Conservation (phyloP, 148 eudicot species). For the Rhododendron molle region DNA sequence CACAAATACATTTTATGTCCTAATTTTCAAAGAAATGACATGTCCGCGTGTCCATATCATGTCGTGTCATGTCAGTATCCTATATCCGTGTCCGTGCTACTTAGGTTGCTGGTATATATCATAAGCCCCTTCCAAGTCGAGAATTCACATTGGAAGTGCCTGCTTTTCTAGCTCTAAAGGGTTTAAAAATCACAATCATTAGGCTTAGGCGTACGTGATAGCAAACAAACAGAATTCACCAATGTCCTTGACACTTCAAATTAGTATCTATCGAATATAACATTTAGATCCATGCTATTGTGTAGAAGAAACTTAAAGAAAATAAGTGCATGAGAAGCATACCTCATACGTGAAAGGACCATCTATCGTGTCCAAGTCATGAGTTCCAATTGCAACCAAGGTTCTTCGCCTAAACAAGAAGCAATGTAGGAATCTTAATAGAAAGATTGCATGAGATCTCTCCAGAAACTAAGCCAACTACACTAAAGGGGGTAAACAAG, state of each 20-base stretch:
- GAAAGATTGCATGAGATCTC: background rate
- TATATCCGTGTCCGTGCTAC: background rate
- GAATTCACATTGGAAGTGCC: background rate
- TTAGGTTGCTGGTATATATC: background rate
- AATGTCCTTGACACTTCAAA: background rate
- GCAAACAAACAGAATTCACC: background rate
- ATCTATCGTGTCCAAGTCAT: slow-evolving; percentile 88
- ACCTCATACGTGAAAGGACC: slow-evolving; percentile 99
- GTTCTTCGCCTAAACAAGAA: slow-evolving; percentile 68
- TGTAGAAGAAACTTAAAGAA: background rate
- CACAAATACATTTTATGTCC: background rate
- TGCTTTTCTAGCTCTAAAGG: background rate
- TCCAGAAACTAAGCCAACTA: background rate
- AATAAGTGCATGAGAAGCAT: slow-evolving; percentile 4
- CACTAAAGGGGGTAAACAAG: background rate
- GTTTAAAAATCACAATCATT: background rate
- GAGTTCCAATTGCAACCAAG: slow-evolving; percentile 97
- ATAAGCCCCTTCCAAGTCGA: background rate
- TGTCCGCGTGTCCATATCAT: background rate
- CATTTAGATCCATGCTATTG: background rate
- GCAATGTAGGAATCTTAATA: slow-evolving; percentile 4
- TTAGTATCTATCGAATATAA: background rate
- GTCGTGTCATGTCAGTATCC: background rate
- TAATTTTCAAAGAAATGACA: background rate
- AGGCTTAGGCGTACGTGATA: background rate